phyloP scores from a whole-genome alignment of 1,284 basidiomycete species.

The Trametes versicolor region DNA sequence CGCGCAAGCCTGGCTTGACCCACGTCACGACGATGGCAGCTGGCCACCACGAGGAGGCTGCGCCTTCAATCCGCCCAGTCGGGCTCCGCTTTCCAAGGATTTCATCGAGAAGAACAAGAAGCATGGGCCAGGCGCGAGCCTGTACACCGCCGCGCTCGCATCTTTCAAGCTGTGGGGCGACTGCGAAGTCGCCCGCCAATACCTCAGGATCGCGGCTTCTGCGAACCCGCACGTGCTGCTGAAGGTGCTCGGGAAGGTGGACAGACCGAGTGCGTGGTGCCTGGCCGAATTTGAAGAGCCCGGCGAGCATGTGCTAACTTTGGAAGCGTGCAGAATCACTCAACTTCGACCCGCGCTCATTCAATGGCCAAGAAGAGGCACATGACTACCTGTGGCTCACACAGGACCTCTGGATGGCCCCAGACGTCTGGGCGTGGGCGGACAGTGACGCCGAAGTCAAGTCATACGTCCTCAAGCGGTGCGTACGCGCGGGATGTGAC shows the following conservation, averaged over 20 bases:
- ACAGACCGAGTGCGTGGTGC: conserved; percentile 48
- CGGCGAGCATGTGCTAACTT: conserved; percentile 5
- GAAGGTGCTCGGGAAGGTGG: conserved; percentile 50
- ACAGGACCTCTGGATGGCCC: conserved; percentile 55
- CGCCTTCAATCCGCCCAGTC: conserved; percentile 38
- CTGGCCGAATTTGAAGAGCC: background rate
- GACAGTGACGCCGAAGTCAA: conserved; percentile 47
- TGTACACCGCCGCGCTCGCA: conserved; percentile 53
- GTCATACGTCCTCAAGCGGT: conserved; percentile 28
- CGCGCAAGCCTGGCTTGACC: conserved; percentile 42
- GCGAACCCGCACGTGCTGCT: conserved; percentile 49
- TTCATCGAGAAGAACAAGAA: conserved; percentile 31
- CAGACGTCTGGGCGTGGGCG: conserved; percentile 54
- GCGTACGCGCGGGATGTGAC: conserved; percentile 32
- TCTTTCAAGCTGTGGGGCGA: conserved; percentile 53
- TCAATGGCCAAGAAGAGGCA: conserved; percentile 52
- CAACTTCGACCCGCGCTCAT: conserved; percentile 44
- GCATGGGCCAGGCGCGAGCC: conserved; percentile 33
- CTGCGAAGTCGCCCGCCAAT: conserved; percentile 50
- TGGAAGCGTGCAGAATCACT: conserved; percentile 40
- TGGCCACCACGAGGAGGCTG: conserved; percentile 42
- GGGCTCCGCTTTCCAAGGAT: conserved; percentile 31
- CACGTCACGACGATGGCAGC: conserved; percentile 6
- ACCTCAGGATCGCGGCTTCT: conserved; percentile 47
- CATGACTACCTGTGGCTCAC: conserved; percentile 56